Percentiles rank a stretch among this genome's conserved stretches.
Evolutionary conservation across 768 basidiomycete genomes (phyloP).

Genomic region (Lyophyllum decastes): DNA sequence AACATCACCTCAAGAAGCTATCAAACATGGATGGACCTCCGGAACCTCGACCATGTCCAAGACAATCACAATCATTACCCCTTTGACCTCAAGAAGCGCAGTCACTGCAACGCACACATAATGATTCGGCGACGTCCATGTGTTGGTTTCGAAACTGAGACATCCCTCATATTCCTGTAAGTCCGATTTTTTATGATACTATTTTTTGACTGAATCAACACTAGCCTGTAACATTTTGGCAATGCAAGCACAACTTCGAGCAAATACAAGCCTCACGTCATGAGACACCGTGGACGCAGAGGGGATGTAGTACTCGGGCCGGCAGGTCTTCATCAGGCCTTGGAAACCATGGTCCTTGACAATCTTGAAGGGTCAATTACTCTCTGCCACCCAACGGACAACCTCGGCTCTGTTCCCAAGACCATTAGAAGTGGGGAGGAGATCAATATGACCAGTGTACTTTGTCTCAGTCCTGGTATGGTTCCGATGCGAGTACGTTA

Average conservation of each 20-base stretch:
- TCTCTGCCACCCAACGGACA: constrained; percentile 30
- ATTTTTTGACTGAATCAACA: too few species aligned
- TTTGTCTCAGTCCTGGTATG: constrained; percentile 3
- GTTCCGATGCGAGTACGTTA: constrained; percentile 10
- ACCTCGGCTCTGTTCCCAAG: constrained; percentile 4
- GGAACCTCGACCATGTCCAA: constrained; percentile 36
- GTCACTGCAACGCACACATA: constrained; percentile 26
- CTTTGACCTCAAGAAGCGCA: constrained; percentile 30
- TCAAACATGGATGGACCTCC: too few species aligned
- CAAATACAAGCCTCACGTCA: constrained; percentile 30
- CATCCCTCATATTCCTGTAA: constrained; percentile 31
- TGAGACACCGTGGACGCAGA: constrained; percentile 25
- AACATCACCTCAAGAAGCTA: too few species aligned
- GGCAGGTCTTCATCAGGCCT: constrained; percentile 30
- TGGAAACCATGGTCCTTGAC: constrained; percentile 29
- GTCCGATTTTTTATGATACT: too few species aligned
- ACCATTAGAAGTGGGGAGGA: neutral
- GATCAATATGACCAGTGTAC: neutral
- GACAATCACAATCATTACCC: constrained; percentile 19
- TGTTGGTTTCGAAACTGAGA: constrained; percentile 33
- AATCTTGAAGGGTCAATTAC: constrained; percentile 27
- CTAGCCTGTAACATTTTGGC: constrained; percentile 27
- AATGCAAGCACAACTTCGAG: constrained; percentile 12
- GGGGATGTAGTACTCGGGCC: constrained; percentile 30
- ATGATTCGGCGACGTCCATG: constrained; percentile 37